phyloP scores from a whole-genome alignment of 768 basidiomycete species.

The Leccinum incarnatum region DNA sequence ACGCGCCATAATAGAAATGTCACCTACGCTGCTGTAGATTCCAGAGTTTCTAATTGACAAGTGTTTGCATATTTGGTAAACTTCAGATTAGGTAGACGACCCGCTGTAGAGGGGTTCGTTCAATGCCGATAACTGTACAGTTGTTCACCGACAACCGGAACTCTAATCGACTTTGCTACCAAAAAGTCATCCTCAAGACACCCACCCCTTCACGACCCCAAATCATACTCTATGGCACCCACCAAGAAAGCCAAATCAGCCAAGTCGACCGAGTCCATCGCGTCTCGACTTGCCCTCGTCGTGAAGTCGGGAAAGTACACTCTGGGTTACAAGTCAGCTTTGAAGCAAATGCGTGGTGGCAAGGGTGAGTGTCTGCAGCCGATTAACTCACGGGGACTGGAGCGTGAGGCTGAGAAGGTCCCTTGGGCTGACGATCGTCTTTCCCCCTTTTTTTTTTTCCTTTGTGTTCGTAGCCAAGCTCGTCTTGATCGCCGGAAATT shows the following conservation, averaged over 20 bases:
- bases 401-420: slow-evolving; percentile 99
- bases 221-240: slow-evolving; percentile 72
- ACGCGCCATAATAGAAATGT: slow-evolving; percentile 71
- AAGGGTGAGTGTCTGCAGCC: slow-evolving; percentile 70
- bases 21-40: slow-evolving; percentile 62
- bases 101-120: neutral
- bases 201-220: slow-evolving; percentile 14
- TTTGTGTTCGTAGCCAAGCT: slow-evolving; percentile 73
- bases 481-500: slow-evolving; percentile 97
- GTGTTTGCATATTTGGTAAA: neutral
- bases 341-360: slow-evolving; percentile 97
- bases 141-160: slow-evolving; percentile 19
- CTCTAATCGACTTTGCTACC: slow-evolving; percentile 4
- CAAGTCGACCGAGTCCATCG: slow-evolving; percentile 92
- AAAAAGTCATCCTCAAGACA: slow-evolving; percentile 15
- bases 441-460: slow-evolving; percentile 19
- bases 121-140: slow-evolving; percentile 29
- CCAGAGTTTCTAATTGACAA: neutral
- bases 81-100: neutral
- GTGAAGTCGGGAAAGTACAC: slow-evolving; percentile 99
- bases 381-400: slow-evolving; percentile 81
- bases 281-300: slow-evolving; percentile 89
- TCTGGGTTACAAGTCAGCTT: slow-evolving; percentile 95
- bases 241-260: slow-evolving; percentile 93
- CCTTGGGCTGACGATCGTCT: slow-evolving; percentile 64